Evolutionary conservation across 495 filamentous ascomycete species (phyloP).

Genomic region (Hyaloscypha bicolor): DNA sequence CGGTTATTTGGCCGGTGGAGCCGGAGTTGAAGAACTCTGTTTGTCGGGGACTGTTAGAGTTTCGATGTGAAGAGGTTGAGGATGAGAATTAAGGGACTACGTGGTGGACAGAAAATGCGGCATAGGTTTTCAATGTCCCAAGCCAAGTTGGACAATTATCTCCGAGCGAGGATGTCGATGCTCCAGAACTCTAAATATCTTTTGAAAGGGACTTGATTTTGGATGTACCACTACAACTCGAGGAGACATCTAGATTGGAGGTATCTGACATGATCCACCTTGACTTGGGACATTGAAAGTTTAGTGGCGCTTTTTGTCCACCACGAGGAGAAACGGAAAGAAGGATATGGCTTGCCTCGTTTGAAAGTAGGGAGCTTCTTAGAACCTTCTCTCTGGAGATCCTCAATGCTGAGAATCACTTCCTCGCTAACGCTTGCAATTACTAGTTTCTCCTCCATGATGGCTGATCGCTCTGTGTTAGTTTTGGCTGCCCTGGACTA

Average conservation of each 20-base stretch:
- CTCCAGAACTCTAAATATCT: no score
- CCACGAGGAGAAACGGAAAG: not conserved
- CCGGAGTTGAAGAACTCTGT: constrained; percentile 51
- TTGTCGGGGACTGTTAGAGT: not conserved
- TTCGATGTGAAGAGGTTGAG: constrained; percentile 15
- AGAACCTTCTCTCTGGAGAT: constrained; percentile 33
- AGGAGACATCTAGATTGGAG: no score
- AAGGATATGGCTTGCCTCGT: constrained; percentile 28
- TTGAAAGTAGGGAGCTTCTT: constrained; percentile 32
- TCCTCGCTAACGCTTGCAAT: constrained; percentile 8
- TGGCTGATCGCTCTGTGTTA: not conserved
- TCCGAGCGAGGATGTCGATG: no score
- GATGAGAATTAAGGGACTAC: not conserved
- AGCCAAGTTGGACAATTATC: no score
- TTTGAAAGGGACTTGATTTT: no score
- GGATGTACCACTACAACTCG: no score
- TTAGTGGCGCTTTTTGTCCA: no score
- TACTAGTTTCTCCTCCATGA: constrained; percentile 7
- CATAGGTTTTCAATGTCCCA: no score
- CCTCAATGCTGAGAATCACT: constrained; percentile 34
- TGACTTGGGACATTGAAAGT: no score
- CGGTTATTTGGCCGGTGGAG: constrained; percentile 47
- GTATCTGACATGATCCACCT: no score
- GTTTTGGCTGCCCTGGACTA: not conserved
- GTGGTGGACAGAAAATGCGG: not conserved